phyloP scores from a whole-genome alignment of 2,329 filamentous ascomycete genomes.

The Aspergillus hortae region DNA sequence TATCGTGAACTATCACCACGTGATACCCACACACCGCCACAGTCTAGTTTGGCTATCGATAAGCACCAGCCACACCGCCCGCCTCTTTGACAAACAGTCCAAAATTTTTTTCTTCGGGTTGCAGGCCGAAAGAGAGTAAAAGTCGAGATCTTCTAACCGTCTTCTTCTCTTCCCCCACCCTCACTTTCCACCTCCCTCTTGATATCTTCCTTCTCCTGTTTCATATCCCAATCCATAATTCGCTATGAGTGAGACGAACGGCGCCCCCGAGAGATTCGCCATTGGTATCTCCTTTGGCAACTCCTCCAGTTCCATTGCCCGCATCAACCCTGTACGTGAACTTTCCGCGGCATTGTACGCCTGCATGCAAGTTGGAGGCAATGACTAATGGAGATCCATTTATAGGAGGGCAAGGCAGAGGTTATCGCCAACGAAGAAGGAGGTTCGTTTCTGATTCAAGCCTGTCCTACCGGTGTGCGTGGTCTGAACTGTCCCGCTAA shows the following conservation, averaged over 20 bases:
- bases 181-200: constrained; percentile 15
- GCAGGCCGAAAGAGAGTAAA: constrained; percentile 3
- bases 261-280: constrained; percentile 57
- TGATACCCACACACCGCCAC: constrained; percentile 12
- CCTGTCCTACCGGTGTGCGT: background rate
- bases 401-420: constrained; percentile 83
- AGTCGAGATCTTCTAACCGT: constrained; percentile 3
- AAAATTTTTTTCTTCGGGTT: constrained; percentile 29
- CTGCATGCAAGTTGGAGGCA: background rate
- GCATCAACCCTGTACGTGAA: constrained; percentile 59
- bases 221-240: constrained; percentile 10
- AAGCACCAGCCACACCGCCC: constrained; percentile 9
- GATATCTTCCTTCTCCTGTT: constrained; percentile 7
- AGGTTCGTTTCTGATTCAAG: constrained; percentile 43
- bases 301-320: constrained; percentile 96
- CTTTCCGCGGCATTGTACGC: background rate
- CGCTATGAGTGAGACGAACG: constrained; percentile 53
- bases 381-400: background rate
- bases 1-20: constrained; percentile 25
- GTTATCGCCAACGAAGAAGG: constrained; percentile 99
- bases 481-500: constrained; percentile 14
- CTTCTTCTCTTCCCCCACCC: constrained; percentile 17
- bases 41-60: background rate
- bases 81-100: constrained; percentile 26
- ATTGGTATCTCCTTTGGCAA: constrained; percentile 99